Conservation (phyloP, 2,329 filamentous ascomycete genomes). For the Fusarium sp. region DNA sequence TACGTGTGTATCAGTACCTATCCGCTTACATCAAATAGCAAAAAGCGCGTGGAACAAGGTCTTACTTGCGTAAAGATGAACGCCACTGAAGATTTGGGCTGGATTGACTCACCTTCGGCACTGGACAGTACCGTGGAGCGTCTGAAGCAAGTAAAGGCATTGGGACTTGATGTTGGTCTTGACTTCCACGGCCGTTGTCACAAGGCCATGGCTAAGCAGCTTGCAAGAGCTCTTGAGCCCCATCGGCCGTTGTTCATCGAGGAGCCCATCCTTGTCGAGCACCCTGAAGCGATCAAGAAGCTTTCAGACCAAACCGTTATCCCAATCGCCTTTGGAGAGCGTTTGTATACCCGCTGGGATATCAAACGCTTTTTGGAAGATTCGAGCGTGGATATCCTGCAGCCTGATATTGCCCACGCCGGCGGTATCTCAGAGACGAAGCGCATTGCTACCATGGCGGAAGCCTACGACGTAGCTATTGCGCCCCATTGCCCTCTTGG, state of each 20-base stretch:
- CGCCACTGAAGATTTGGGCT: conserved; percentile 79
- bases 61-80: conserved; percentile 83
- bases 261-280: conserved; percentile 78
- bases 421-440: conserved; percentile 80
- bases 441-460: conserved; percentile 77
- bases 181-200: conserved; percentile 85
- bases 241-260: conserved; percentile 81
- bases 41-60: conserved; percentile 52
- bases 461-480: conserved; percentile 79
- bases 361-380: conserved; percentile 78
- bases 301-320: conserved; percentile 54
- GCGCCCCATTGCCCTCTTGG: conserved; percentile 81
- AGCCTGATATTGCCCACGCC: conserved; percentile 78
- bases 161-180: conserved; percentile 79
- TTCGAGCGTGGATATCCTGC: conserved; percentile 76
- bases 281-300: conserved; percentile 70
- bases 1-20: conserved; percentile 58
- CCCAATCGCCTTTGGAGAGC: conserved; percentile 79
- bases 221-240: conserved; percentile 75
- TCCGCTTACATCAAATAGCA: conserved; percentile 52
- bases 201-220: conserved; percentile 84
- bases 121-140: conserved; percentile 75
- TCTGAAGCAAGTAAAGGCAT: conserved; percentile 74
- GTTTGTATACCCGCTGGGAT: conserved; percentile 80
- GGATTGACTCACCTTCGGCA: conserved; percentile 77